phyloP scores from a whole-genome alignment of 106 monocot species.

The Vanilla planifolia region DNA sequence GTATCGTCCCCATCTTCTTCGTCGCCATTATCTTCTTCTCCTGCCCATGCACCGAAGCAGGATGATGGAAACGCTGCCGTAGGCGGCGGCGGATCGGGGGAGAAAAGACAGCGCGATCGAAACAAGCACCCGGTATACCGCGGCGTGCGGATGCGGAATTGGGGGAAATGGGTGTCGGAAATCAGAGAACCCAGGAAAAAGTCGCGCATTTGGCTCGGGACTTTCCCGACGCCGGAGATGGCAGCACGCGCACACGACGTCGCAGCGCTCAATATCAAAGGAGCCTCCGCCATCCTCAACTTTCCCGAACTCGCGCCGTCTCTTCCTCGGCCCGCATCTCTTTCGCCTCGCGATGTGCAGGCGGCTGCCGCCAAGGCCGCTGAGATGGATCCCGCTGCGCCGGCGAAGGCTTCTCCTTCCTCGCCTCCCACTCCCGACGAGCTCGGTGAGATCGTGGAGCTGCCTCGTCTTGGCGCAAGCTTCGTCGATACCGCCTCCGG shows the following conservation, averaged over 20 bases:
- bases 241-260: constrained; percentile 27
- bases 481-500: background rate
- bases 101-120: no score
- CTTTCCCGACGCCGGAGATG: constrained; percentile 25
- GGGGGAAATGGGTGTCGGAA: constrained; percentile 23
- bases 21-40: background rate
- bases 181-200: constrained; percentile 19
- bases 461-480: constrained; percentile 1
- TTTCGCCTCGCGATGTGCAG: constrained; percentile 16
- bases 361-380: constrained; percentile 22
- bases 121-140: constrained; percentile 13
- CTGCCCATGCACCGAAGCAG: background rate
- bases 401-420: background rate
- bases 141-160: constrained; percentile 11
- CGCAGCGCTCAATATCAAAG: constrained; percentile 22
- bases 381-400: constrained; percentile 1
- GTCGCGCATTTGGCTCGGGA: constrained; percentile 26
- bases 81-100: background rate
- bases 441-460: constrained; percentile 17
- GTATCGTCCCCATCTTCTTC: background rate
- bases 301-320: constrained; percentile 15
- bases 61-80: background rate
- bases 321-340: constrained; percentile 13
- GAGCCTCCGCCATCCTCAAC: constrained; percentile 19
- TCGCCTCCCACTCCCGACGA: background rate